phyloP scores from a whole-genome alignment of 169 alveolate genomes.

The Plasmodium gaboni region DNA sequence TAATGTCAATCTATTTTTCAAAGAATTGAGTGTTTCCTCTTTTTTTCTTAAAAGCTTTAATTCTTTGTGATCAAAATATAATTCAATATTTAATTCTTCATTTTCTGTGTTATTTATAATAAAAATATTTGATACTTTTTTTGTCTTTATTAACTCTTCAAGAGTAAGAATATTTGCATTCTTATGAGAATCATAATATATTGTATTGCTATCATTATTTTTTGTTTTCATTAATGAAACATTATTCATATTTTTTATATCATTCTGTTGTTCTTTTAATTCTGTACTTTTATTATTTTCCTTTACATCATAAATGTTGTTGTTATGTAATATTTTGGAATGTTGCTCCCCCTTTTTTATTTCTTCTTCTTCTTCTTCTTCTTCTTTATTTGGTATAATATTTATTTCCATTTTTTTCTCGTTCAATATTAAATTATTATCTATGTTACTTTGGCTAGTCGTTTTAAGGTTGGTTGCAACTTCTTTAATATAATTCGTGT shows the following conservation, averaged over 20 bases:
- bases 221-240: neutral
- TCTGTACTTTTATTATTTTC: neutral
- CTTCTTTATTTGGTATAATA: no score
- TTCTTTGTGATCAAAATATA: constrained; percentile 53
- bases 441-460: no score
- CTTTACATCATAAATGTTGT: neutral
- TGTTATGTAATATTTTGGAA: no score
- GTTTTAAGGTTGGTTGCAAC: no score
- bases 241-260: neutral
- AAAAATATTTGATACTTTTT: constrained; percentile 12
- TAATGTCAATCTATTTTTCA: constrained; percentile 49
- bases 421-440: no score
- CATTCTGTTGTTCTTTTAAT: no score
- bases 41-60: constrained; percentile 68
- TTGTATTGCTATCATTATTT: neutral
- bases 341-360: no score
- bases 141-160: constrained; percentile 28
- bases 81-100: constrained; percentile 52
- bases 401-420: no score
- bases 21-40: constrained; percentile 43
- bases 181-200: neutral
- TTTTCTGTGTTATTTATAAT: constrained; percentile 61
- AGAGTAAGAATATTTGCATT: constrained; percentile 12
- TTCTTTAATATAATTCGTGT: no score
- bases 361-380: no score